Evolutionary conservation across 2,329 filamentous ascomycete genomes (phyloP).

Genomic region (Penicillium verrucosum): DNA sequence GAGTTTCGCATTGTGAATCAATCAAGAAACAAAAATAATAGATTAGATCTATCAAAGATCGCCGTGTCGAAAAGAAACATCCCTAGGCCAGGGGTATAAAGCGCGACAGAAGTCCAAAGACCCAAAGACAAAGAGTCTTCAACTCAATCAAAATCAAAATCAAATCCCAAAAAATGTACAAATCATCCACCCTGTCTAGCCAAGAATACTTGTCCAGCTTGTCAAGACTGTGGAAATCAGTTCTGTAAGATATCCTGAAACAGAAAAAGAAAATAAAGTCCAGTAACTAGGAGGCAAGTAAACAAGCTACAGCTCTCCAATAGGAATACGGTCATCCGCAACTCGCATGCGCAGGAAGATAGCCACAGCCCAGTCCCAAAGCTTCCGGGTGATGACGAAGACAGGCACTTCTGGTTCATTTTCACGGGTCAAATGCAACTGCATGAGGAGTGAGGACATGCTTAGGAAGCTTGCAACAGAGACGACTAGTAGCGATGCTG

Average conservation of each 20-base stretch:
- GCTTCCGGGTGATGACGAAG: conserved; percentile 47
- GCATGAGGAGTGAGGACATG: conserved; percentile 66
- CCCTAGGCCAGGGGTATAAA: conserved; percentile 7
- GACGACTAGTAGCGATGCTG: conserved; percentile 72
- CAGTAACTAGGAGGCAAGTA: background rate
- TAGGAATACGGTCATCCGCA: conserved; percentile 24
- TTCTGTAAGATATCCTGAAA: background rate
- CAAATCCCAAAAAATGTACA: conserved; percentile 17
- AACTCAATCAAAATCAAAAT: background rate
- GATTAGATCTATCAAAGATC: conserved; percentile 21
- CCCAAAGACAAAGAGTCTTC: background rate
- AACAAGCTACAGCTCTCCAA: conserved; percentile 23
- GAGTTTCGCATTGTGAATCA: background rate
- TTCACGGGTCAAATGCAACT: conserved; percentile 62
- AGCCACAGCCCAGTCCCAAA: conserved; percentile 38
- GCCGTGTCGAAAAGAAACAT: conserved; percentile 2
- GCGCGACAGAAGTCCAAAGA: background rate
- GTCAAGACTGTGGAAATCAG: background rate
- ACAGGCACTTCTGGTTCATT: conserved; percentile 61
- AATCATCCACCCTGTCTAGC: background rate
- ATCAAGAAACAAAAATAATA: background rate
- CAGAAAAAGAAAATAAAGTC: background rate
- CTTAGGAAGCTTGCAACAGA: conserved; percentile 73
- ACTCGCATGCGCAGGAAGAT: conserved; percentile 37
- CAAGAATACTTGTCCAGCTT: background rate